Evolutionary conservation across 495 filamentous ascomycete genomes (phyloP), one percentile per base, ranked within the genome.

Genomic region (Sporormia fimetaria): DNA sequence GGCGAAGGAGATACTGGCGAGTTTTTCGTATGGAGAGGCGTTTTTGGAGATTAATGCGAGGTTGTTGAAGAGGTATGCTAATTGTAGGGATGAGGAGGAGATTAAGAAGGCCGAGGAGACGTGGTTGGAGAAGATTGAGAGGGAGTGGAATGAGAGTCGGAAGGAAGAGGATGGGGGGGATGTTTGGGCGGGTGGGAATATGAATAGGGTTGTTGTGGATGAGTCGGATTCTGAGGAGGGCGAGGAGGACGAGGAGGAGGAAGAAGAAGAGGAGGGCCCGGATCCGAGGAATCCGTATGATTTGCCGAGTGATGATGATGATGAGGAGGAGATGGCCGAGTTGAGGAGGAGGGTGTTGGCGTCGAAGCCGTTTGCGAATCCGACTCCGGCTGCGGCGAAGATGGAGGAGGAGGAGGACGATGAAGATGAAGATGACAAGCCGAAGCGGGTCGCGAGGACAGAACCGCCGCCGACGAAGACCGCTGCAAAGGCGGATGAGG

Each of bases 111-210:
- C 78, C 0, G 83, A 98, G 57, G 72, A 80, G 49, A 76, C 74
- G 31, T 96, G 88, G 88, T 69, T 96, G 55, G 77, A 76, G 27
- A 78, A 87, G 60, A 70, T 98, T 49, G 92, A 98, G 57, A 70
- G 73, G 43, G 90, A 98, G 54, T 95, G 93, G 59, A 68, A 75
- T 12, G 79, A 90, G 21, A 87, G 73, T 47, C 71, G 90, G 46
- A 78, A 71, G 40, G 71, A 73, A 36, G 69, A 60, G n/a, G 72
- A 71, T 20, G 68, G 64, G 20, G 68, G 74, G 29, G 83, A 90
- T 63, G 73, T 80, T 16, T 92, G 86, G 87, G 80, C 74, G 22
- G 73, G 75, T 16, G 88, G 88, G 14, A 95, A 95, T 59, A 75
- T 79, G 49, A 95, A 95, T 56, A 71, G 80, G 25, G 51, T 71